Evolutionary conservation across 1,139 yeast genomes (phyloP).

Genomic region (Scheffersomyces lignicola): DNA sequence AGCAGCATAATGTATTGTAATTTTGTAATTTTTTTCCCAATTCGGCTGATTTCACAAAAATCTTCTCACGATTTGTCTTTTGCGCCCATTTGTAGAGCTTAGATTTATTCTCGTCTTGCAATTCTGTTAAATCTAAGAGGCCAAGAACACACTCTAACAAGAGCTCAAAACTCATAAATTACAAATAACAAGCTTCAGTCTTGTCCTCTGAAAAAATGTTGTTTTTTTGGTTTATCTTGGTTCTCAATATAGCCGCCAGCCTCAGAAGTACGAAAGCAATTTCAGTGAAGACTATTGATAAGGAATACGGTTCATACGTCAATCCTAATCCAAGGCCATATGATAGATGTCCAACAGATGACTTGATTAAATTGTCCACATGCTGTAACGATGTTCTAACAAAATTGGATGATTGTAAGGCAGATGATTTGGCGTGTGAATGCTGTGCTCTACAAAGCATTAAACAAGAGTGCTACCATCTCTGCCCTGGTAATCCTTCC

Average conservation of each 20-base stretch:
- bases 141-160: no score
- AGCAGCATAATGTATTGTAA: no score
- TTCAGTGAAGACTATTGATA: no score
- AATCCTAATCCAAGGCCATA: constrained; percentile 47
- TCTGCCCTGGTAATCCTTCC: constrained; percentile 51
- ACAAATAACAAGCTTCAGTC: no score
- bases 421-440: constrained; percentile 55
- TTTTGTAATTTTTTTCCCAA: no score
- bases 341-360: constrained; percentile 40
- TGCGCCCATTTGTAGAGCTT: no score
- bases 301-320: constrained; percentile 41
- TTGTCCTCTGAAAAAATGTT: not conserved
- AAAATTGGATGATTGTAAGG: constrained; percentile 48
- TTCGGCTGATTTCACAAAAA: no score
- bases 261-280: no score
- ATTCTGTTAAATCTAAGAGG: no score
- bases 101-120: no score
- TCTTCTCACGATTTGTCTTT: no score
- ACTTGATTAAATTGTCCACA: constrained; percentile 38
- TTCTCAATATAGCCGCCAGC: constrained; percentile 3
- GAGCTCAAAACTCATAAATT: no score
- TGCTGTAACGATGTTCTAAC: constrained; percentile 49
- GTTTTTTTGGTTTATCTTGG: not conserved
- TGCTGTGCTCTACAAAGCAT: constrained; percentile 55
- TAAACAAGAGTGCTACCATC: constrained; percentile 42